A percentile compares a stretch with the other conserved stretches of the same genome.
Conservation (phyloP, 2,329 filamentous ascomycete species). For the Phialemonium atrogriseum region DNA sequence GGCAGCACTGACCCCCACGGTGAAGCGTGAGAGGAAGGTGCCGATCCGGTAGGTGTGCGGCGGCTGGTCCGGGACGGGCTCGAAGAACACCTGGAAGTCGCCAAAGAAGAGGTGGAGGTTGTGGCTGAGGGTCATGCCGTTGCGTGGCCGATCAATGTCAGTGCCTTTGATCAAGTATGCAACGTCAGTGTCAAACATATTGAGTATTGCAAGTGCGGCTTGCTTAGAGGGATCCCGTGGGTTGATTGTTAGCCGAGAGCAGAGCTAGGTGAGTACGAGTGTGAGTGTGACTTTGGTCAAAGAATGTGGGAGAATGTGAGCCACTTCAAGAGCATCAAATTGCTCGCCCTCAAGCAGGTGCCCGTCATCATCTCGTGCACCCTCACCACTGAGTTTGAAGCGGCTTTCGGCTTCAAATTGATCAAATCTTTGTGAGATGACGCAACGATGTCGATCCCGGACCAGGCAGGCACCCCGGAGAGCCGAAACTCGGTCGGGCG, state of each 20-base stretch:
- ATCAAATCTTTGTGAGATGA: slow-evolving; percentile 17
- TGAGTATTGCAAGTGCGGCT: slow-evolving; percentile 26
- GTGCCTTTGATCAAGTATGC: slow-evolving; percentile 26
- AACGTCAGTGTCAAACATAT: slow-evolving; percentile 31
- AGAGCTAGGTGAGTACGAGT: neutral
- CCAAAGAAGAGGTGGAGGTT: slow-evolving; percentile 21
- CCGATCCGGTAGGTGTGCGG: slow-evolving; percentile 19
- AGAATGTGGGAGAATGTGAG: slow-evolving; percentile 14
- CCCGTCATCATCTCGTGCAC: slow-evolving; percentile 17
- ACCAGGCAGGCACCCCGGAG: slow-evolving; percentile 18
- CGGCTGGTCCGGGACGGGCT: slow-evolving; percentile 11
- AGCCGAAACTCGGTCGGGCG: slow-evolving; percentile 13
- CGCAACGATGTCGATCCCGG: slow-evolving; percentile 20
- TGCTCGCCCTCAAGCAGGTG: slow-evolving; percentile 7
- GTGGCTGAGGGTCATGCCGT: slow-evolving; percentile 26
- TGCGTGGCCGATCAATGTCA: slow-evolving; percentile 29
- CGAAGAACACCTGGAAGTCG: slow-evolving; percentile 21
- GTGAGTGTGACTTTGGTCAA: slow-evolving; percentile 6
- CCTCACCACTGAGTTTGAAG: slow-evolving; percentile 1
- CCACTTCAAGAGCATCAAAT: slow-evolving; percentile 12
- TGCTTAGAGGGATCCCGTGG: slow-evolving; percentile 18
- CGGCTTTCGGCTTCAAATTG: slow-evolving; percentile 7
- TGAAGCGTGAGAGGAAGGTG: slow-evolving; percentile 10
- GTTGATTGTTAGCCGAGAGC: neutral
- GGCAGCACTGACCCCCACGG: slow-evolving; percentile 15